Evolutionary conservation across 805 yeast genomes (phyloP), one percentile per base, ranked within the genome.

Genomic region (Saccharomycopsis selenospora): DNA sequence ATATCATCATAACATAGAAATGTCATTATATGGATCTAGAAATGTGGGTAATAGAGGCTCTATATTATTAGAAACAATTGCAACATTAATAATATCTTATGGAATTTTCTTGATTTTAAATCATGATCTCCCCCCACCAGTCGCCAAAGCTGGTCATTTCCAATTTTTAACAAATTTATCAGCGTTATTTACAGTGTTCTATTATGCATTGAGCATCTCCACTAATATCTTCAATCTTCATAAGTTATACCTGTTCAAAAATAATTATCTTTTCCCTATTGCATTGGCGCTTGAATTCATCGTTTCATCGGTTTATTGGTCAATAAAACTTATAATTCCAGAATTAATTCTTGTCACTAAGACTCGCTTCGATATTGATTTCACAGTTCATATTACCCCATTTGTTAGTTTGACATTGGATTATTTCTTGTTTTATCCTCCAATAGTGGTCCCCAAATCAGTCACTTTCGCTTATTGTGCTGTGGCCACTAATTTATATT

Each of bases 131-230:
- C 88, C 89, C 0, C 66, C 63, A 1, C 66, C 63, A 30, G 61
- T 83, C 24, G 66, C 58, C 1, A 61, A 65, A 20, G 91, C 80
- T 1, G 91, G 91, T 1, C 84, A 77, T 50, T 73, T 72, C 64
- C 91, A 85, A 59, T 85, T 85, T 60, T 67, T 84, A 45, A 85
- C 93, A 3, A 83, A 82, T 59, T 57, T 82, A n/a, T 74, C 83
- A 6, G 68, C 82, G 27, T 58, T 64, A 1, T 58, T 72, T 14
- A 72, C 85, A 2, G 55, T 77, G 8, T 49, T 71, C 38, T 71
- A 73, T 51, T 71, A 68, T 49, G 42, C 57, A 7, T 20, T 36
- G 22, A 38, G 25, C 17, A 40, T 23, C 13, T 13, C 30, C 17
- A 48, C 60, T 30, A 48, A 55, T 26, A 61, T 62, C 6, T 44